Conservation (phyloP, 2,329 filamentous ascomycete species). For the Aspergillus novoparasiticus region DNA sequence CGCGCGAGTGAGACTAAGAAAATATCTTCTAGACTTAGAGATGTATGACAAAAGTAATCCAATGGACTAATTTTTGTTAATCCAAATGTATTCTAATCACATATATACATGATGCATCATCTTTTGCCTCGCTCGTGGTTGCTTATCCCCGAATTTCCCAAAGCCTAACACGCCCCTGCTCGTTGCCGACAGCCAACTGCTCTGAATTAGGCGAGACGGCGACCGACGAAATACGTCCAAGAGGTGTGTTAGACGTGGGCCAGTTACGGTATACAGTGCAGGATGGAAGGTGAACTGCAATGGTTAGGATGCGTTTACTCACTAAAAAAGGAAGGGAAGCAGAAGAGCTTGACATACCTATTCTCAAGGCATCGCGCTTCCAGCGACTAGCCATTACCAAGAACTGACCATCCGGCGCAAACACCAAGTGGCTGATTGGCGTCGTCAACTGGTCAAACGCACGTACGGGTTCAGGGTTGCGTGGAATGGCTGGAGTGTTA, state of each 20-base stretch:
- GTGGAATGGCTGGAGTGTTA: conserved; percentile 56
- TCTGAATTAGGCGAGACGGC: conserved; percentile 68
- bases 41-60: background rate
- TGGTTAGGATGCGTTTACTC: conserved; percentile 1
- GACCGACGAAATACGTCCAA: conserved; percentile 78
- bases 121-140: background rate
- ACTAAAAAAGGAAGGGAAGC: background rate
- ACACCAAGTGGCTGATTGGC: conserved; percentile 74
- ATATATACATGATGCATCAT: background rate
- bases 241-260: conserved; percentile 86
- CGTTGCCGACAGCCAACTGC: conserved; percentile 82
- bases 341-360: conserved; percentile 48
- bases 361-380: conserved; percentile 83
- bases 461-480: conserved; percentile 70
- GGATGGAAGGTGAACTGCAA: conserved; percentile 76
- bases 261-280: conserved; percentile 97
- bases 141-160: conserved; percentile 77
- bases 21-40: background rate
- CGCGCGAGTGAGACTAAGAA: background rate
- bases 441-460: conserved; percentile 86
- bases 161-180: conserved; percentile 80
- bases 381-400: conserved; percentile 81
- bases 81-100: conserved; percentile 10
- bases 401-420: conserved; percentile 87
- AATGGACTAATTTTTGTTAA: background rate